A percentile compares a stretch with the other conserved stretches of the same genome.
Conservation (phyloP, 139 green algal genomes). For the Dunaliella sp. region DNA sequence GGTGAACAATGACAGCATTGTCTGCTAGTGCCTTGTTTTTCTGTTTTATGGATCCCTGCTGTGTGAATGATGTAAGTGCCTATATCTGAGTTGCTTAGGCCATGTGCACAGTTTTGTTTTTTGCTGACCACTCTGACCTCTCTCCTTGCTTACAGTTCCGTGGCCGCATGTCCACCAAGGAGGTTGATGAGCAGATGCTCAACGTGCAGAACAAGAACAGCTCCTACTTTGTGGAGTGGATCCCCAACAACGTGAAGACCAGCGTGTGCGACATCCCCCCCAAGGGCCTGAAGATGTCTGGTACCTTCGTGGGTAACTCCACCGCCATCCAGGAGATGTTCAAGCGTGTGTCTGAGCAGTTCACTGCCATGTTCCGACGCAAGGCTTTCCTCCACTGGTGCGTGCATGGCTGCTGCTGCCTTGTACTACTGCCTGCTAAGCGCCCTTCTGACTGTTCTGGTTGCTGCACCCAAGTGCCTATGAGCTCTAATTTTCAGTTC, state of each 20-base stretch:
- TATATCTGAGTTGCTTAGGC: constrained; percentile 99
- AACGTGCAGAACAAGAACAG: constrained; percentile 98
- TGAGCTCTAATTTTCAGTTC: no score
- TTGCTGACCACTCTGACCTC: constrained; percentile 91
- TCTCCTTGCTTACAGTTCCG: no score
- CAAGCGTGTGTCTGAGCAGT: constrained; percentile 90
- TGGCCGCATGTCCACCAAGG: constrained; percentile 93
- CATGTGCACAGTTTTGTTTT: constrained; percentile 99
- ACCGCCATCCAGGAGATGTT: no score
- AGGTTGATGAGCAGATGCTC: no score
- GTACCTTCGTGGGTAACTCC: constrained; percentile 93
- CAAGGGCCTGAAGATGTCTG: constrained; percentile 93
- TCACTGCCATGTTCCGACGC: constrained; percentile 96
- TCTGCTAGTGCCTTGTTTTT: constrained; percentile 80
- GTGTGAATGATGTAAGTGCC: constrained; percentile 87
- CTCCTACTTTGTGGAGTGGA: no score
- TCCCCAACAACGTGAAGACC: constrained; percentile 98
- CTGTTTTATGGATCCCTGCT: constrained; percentile 90
- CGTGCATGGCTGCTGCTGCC: no score
- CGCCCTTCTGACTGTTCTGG: no score
- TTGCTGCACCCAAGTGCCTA: no score
- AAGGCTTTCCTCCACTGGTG: constrained; percentile 99
- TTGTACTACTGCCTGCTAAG: no score
- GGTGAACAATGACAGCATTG: no score
- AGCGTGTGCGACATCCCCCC: no score